Evolutionary conservation across 129 eudicot genomes (phyloP).

Genomic region (Apium graveolens): DNA sequence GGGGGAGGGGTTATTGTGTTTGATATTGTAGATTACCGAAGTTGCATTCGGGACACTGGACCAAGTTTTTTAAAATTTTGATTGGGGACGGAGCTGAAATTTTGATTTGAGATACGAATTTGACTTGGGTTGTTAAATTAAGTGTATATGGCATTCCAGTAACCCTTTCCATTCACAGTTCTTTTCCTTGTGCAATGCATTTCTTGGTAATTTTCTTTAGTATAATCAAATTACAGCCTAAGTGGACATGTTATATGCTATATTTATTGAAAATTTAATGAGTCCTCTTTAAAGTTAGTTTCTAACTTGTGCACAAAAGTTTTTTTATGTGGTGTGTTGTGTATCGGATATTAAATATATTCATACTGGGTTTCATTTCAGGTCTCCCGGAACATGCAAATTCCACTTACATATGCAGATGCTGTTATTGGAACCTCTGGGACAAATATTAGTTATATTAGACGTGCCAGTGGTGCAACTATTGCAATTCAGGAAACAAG

Average conservation of each 20-base stretch:
- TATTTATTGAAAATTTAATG: not conserved
- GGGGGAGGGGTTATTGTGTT: not conserved
- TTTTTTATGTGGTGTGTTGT: not conserved
- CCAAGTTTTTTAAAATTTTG: not conserved
- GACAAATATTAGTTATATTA: constrained; percentile 76
- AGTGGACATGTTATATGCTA: not conserved
- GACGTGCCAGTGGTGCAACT: constrained; percentile 98
- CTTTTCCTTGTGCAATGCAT: not conserved
- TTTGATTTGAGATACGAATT: not conserved
- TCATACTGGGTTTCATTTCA: constrained; percentile 9
- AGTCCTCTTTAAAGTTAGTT: not conserved
- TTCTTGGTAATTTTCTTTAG: not conserved
- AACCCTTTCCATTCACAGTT: not conserved
- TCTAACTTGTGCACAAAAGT: not conserved
- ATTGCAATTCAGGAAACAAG: constrained; percentile 83
- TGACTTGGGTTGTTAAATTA: not conserved
- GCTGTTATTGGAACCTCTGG: constrained; percentile 83
- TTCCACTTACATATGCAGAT: constrained; percentile 88
- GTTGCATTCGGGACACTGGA: not conserved
- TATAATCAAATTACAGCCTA: not conserved
- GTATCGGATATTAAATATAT: not conserved
- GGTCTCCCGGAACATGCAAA: constrained; percentile 90
- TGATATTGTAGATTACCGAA: not conserved
- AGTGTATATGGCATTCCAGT: not conserved
- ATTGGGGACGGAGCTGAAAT: not conserved